Percentiles rank a stretch among this genome's conserved stretches.
These are phyloP conservation scores for Insectozyma bohioensis DNA, from an alignment of 1,139 yeast species.

Conservation along the genomic window DNA sequence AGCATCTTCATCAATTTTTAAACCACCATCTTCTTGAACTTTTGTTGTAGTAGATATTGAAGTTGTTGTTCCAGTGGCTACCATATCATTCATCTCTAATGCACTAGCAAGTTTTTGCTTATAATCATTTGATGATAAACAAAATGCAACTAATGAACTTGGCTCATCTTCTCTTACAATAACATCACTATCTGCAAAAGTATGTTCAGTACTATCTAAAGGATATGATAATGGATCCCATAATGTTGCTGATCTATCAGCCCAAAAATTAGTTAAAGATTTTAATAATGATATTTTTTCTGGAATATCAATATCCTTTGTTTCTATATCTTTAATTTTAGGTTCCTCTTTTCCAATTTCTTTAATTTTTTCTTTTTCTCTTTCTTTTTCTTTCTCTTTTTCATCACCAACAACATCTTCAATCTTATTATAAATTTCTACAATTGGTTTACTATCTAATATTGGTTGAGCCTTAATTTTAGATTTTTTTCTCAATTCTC, in stretches of 20 bases:
- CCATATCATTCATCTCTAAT: slow-evolving; percentile 26
- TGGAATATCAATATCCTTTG: slow-evolving; percentile 24
- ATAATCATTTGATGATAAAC: slow-evolving; percentile 83
- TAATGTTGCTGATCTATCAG: slow-evolving; percentile 90
- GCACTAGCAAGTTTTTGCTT: slow-evolving; percentile 56
- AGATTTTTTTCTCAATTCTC: slow-evolving; percentile 62
- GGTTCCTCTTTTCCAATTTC: slow-evolving; percentile 13
- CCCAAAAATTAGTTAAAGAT: slow-evolving; percentile 91
- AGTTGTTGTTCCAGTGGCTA: slow-evolving; percentile 5
- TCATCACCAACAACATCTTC: slow-evolving; percentile 70
- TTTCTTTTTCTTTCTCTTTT: slow-evolving; percentile 16
- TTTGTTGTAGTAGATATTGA: not conserved
- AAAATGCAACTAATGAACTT: slow-evolving; percentile 89
- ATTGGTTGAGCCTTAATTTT: slow-evolving; percentile 76
- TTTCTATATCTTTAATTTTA: slow-evolving; percentile 5
- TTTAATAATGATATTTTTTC: slow-evolving; percentile 80
- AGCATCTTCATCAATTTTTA: slow-evolving; percentile 7
- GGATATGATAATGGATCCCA: slow-evolving; percentile 96
- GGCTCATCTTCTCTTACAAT: slow-evolving; percentile 97
- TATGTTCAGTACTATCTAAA: slow-evolving; percentile 75
- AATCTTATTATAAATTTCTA: slow-evolving; percentile 86
- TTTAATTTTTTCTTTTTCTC: slow-evolving; percentile 12
- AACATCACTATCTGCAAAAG: slow-evolving; percentile 91
- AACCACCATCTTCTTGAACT: slow-evolving; percentile 7
- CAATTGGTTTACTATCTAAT: slow-evolving; percentile 80